A percentile compares a stretch with the other conserved stretches of the same genome.
Evolutionary conservation across 257 asterid genomes (phyloP).

Genomic region (Solanum tarapatanum): DNA sequence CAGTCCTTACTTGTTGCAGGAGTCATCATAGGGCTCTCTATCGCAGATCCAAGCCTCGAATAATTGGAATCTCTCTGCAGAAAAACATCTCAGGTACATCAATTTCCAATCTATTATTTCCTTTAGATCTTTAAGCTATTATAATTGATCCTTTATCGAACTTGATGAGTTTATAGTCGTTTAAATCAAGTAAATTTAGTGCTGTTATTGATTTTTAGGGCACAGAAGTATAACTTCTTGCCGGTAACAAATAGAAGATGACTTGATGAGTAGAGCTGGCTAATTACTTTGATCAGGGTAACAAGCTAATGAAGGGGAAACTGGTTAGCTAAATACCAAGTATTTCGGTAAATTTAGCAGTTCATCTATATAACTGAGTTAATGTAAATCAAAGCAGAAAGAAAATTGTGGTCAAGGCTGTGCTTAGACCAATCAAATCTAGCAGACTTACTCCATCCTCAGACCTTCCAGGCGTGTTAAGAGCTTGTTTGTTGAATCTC

Average conservation of each 20-base stretch:
- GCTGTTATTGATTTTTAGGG: neutral
- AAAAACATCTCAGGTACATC: neutral
- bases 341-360: neutral
- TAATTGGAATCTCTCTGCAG: constrained; percentile 84
- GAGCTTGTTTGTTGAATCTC: constrained; percentile 71
- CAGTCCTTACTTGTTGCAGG: constrained; percentile 59
- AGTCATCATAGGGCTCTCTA: constrained; percentile 82
- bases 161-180: neutral
- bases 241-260: neutral
- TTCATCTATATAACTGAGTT: neutral
- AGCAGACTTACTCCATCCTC: constrained; percentile 66
- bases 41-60: constrained; percentile 60
- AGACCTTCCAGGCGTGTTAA: constrained; percentile 67
- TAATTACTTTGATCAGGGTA: neutral
- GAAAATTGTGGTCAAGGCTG: neutral
- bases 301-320: neutral
- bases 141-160: neutral
- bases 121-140: neutral
- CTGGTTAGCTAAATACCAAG: neutral
- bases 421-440: neutral
- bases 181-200: neutral
- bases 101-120: neutral
- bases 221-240: neutral
- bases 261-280: neutral
- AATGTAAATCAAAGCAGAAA: neutral